These are phyloP conservation scores for Fusarium anthophilum DNA, from an alignment of 2,329 filamentous ascomycete genomes.

Conservation along the genomic window DNA sequence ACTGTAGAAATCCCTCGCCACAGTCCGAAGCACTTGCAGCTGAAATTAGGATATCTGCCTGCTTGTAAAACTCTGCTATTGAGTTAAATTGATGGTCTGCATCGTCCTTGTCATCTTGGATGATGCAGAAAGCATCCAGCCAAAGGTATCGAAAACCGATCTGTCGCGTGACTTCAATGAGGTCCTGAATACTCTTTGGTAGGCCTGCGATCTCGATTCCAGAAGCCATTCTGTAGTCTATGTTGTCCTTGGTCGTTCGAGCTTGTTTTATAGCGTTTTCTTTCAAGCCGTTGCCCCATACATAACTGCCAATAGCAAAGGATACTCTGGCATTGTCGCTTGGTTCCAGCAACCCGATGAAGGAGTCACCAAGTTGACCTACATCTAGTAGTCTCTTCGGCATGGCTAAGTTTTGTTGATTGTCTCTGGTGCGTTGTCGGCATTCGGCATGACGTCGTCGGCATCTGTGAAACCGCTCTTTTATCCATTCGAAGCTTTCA, in stretches of 20 bases:
- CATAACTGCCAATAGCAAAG: not conserved
- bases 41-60: not conserved
- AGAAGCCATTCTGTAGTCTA: not conserved
- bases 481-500: no score
- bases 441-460: no score
- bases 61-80: not conserved
- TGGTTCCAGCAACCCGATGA: no score
- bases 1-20: not conserved
- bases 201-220: not conserved
- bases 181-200: not conserved
- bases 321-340: not conserved
- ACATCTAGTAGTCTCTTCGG: not conserved
- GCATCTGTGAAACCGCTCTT: no score
- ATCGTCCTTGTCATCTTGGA: not conserved
- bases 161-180: not conserved
- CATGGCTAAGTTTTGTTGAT: no score
- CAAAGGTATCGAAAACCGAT: not conserved
- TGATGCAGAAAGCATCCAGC: not conserved
- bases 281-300: not conserved
- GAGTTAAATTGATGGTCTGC: not conserved
- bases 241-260: not conserved
- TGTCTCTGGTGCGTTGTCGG: rapidly evolving
- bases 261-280: not conserved
- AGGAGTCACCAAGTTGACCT: not conserved
- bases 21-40: not conserved